phyloP scores from a whole-genome alignment of 257 asterid species.

The Penstemon barbatus region DNA sequence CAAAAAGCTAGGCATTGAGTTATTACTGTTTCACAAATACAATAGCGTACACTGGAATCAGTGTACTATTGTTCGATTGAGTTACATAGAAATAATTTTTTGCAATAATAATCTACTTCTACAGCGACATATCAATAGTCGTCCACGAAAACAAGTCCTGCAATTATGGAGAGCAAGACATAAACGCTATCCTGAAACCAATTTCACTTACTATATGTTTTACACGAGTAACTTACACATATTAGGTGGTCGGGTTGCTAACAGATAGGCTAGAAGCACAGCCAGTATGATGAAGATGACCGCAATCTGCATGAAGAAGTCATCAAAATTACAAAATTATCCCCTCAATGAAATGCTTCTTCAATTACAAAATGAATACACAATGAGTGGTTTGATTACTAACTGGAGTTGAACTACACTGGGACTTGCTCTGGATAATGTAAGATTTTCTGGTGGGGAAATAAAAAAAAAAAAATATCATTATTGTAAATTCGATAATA shows the following conservation, averaged over 20 bases:
- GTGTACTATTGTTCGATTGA: too few relatives aligned
- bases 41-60: too few relatives aligned
- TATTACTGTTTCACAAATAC: too few relatives aligned
- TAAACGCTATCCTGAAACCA: constrained; percentile 10
- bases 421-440: constrained; percentile 52
- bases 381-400: constrained; percentile 30
- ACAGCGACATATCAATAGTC: too few relatives aligned
- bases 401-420: constrained; percentile 55
- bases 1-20: too few relatives aligned
- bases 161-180: constrained; percentile 17
- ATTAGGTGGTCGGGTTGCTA: constrained; percentile 40
- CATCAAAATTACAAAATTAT: constrained; percentile 25
- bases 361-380: background rate
- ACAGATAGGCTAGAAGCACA: constrained; percentile 46
- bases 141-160: constrained; percentile 19
- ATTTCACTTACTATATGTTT: background rate
- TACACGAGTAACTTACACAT: constrained; percentile 41
- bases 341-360: background rate
- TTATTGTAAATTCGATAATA: background rate
- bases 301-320: constrained; percentile 54
- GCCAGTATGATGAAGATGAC: constrained; percentile 62
- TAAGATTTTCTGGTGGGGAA: constrained; percentile 65
- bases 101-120: too few relatives aligned
- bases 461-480: background rate
- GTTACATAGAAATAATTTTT: too few relatives aligned